These are phyloP conservation scores for Penicillium paneum DNA, from an alignment of 2,329 filamentous ascomycete genomes.

Conservation along the genomic window DNA sequence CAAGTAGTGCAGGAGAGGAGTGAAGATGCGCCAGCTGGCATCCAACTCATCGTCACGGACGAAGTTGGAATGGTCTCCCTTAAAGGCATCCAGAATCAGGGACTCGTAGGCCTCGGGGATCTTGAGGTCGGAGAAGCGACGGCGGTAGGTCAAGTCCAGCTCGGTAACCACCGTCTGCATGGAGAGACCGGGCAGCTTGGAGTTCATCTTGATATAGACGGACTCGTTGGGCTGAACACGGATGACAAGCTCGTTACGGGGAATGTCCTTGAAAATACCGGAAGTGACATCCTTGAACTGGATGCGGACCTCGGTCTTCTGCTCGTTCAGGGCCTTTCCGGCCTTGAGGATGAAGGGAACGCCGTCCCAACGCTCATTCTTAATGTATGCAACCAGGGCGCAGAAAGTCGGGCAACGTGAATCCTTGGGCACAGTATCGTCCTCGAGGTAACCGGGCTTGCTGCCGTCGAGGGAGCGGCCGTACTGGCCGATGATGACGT, in stretches of 20 bases:
- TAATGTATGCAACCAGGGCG: slow-evolving; percentile 95
- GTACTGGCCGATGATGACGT: slow-evolving; percentile 99
- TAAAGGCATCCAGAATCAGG: slow-evolving; percentile 91
- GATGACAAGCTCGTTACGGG: slow-evolving; percentile 97
- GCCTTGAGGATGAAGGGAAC: slow-evolving; percentile 99
- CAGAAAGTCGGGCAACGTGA: slow-evolving; percentile 98
- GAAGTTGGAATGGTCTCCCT: slow-evolving; percentile 99
- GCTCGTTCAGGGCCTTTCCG: slow-evolving; percentile 96
- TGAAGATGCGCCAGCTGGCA: slow-evolving; percentile 98
- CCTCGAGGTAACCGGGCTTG: slow-evolving; percentile 98
- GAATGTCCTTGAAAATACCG: slow-evolving; percentile 99
- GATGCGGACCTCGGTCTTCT: slow-evolving; percentile 98
- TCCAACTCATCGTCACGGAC: slow-evolving; percentile 95
- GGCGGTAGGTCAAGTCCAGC: slow-evolving; percentile 94
- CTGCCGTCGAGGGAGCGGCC: slow-evolving; percentile 91
- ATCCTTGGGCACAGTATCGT: slow-evolving; percentile 95
- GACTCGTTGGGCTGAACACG: slow-evolving; percentile 99
- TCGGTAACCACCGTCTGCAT: slow-evolving; percentile 99
- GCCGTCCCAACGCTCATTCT: slow-evolving; percentile 99
- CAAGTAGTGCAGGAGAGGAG: slow-evolving; percentile 92
- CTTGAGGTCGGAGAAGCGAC: slow-evolving; percentile 98
- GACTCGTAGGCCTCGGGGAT: slow-evolving; percentile 99
- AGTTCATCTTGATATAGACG: slow-evolving; percentile 99
- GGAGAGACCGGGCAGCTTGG: slow-evolving; percentile 93
- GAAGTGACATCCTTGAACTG: slow-evolving; percentile 99